Percentiles rank a stretch among this genome's conserved stretches.
phyloP scores from a whole-genome alignment of 1,139 yeast genomes.

The Yamadazyma siamensis region DNA sequence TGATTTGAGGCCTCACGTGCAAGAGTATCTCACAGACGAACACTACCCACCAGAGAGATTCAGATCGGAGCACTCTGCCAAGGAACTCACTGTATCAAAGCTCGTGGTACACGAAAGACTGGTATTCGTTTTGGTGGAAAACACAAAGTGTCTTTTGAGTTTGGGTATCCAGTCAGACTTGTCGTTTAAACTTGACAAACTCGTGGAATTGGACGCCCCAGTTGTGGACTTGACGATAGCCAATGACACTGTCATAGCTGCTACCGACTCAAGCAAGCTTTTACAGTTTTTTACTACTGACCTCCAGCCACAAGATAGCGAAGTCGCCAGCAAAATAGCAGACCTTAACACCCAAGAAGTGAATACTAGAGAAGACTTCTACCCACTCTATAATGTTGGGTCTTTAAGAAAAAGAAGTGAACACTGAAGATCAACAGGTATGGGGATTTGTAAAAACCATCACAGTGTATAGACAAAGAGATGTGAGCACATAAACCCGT shows the following conservation, averaged over 20 bases:
- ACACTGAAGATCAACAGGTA: slow-evolving; percentile 41
- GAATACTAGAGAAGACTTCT: slow-evolving; percentile 41
- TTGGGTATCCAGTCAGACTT: slow-evolving; percentile 25
- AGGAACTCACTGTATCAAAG: slow-evolving; percentile 54
- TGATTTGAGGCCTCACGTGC: slow-evolving; percentile 46
- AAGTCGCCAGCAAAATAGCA: slow-evolving; percentile 15
- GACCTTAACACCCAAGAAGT: slow-evolving; percentile 30
- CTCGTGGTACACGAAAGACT: slow-evolving; percentile 32
- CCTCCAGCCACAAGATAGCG: slow-evolving; percentile 5
- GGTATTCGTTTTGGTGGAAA: slow-evolving; percentile 50
- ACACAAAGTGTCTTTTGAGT: slow-evolving; percentile 50
- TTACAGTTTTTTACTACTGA: slow-evolving; percentile 20
- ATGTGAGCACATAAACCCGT: too few relatives aligned
- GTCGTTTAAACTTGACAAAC: slow-evolving; percentile 22
- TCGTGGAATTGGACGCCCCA: slow-evolving; percentile 21
- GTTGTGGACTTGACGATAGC: slow-evolving; percentile 25
- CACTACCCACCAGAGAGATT: slow-evolving; percentile 71
- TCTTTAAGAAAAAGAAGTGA: slow-evolving; percentile 82
- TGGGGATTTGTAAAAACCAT: too few relatives aligned
- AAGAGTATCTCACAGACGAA: slow-evolving; percentile 48
- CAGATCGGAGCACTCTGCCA: slow-evolving; percentile 48
- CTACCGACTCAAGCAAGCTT: slow-evolving; percentile 34
- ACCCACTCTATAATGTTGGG: slow-evolving; percentile 62
- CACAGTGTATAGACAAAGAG: too few relatives aligned
- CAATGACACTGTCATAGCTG: slow-evolving; percentile 32